A percentile compares a stretch with the other conserved stretches of the same genome.
These are phyloP conservation scores for Dioszegia hungarica DNA, from an alignment of 768 basidiomycete genomes.

Conservation along the genomic window DNA sequence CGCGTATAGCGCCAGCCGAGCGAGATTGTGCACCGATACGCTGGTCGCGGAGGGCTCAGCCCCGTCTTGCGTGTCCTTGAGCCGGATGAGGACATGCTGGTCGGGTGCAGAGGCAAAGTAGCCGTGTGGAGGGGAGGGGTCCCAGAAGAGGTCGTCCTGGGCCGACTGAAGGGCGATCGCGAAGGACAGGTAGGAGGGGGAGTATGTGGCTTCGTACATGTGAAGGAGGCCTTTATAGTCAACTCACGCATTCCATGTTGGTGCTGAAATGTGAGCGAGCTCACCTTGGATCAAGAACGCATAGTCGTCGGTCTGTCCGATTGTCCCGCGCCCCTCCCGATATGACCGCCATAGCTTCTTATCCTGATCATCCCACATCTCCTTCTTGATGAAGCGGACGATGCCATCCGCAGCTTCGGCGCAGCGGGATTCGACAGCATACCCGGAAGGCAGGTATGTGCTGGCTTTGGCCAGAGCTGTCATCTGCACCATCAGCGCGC, in stretches of 20 bases:
- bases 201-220: conserved; percentile 50
- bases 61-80: conserved; percentile 51
- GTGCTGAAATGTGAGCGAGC: neutral
- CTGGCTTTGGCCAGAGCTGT: conserved; percentile 32
- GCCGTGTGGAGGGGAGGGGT: conserved; percentile 48
- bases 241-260: neutral
- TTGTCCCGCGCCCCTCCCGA: conserved; percentile 50
- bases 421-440: conserved; percentile 17
- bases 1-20: conserved; percentile 23
- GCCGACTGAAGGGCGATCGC: conserved; percentile 50
- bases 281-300: conserved; percentile 46
- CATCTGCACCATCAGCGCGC: conserved; percentile 11
- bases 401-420: conserved; percentile 17
- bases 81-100: conserved; percentile 49
- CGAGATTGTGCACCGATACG: conserved; percentile 32
- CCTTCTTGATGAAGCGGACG: conserved; percentile 25
- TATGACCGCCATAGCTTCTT: conserved; percentile 46
- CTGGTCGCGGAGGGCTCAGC: conserved; percentile 39
- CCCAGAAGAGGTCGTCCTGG: conserved; percentile 52
- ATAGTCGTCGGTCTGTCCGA: conserved; percentile 52
- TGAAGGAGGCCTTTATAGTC: conserved; percentile 41
- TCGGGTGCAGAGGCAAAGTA: conserved; percentile 52
- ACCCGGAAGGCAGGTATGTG: conserved; percentile 15
- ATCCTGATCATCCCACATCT: conserved; percentile 32
- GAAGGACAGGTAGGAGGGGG: conserved; percentile 46